Conservation (phyloP, 345 rosid genomes). For the Theobroma cacao region DNA sequence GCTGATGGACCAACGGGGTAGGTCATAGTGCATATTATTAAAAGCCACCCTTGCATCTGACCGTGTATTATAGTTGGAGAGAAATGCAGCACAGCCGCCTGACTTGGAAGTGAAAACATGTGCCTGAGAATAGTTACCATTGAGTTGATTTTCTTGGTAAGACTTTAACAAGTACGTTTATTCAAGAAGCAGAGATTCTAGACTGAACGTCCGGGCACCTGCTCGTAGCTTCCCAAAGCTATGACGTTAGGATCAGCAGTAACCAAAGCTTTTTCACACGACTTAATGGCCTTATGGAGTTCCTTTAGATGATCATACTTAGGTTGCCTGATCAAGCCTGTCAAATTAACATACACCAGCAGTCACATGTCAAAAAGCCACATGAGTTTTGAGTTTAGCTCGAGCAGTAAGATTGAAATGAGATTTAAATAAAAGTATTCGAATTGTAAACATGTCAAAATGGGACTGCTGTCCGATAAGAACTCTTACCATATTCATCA, state of each 20-base stretch:
- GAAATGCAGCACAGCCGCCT: slow-evolving; percentile 73
- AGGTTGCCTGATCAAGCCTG: slow-evolving; percentile 82
- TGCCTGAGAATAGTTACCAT: slow-evolving; percentile 38
- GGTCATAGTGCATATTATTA: slow-evolving; percentile 45
- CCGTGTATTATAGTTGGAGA: slow-evolving; percentile 52
- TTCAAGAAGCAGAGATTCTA: neutral
- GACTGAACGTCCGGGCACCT: slow-evolving; percentile 34
- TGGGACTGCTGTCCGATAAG: neutral
- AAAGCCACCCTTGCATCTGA: slow-evolving; percentile 52
- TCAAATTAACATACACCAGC: slow-evolving; percentile 4
- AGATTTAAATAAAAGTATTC: neutral
- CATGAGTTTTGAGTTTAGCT: neutral
- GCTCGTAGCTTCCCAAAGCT: slow-evolving; percentile 55
- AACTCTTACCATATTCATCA: slow-evolving; percentile 64
- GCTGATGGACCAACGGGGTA: slow-evolving; percentile 95
- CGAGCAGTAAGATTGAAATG: neutral
- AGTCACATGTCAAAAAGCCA: neutral
- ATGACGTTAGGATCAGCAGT: slow-evolving; percentile 44
- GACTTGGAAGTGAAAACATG: slow-evolving; percentile 59
- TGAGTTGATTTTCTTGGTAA: neutral
- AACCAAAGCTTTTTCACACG: slow-evolving; percentile 64
- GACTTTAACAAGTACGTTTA: neutral
- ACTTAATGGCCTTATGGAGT: slow-evolving; percentile 66
- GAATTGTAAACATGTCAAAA: neutral
- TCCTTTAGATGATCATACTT: slow-evolving; percentile 72